phyloP scores from a whole-genome alignment of 164 flowering plant species.

The Magnolia kwangsiensis region DNA sequence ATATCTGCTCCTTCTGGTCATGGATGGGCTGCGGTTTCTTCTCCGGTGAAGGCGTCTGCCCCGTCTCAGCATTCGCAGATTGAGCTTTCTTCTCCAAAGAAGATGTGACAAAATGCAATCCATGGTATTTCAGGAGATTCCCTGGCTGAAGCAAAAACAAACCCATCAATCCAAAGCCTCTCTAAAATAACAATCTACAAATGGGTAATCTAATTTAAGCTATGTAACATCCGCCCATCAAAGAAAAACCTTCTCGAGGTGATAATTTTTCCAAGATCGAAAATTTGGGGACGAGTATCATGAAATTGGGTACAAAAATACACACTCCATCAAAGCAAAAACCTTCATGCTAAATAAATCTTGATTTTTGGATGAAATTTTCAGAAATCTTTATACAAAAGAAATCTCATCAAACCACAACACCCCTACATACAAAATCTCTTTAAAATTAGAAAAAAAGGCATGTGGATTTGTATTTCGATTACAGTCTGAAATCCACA shows the following conservation, averaged over 20 bases:
- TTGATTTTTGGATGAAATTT: neutral
- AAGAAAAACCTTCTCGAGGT: too few relatives aligned
- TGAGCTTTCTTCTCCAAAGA: slow-evolving; percentile 62
- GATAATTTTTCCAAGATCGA: too few relatives aligned
- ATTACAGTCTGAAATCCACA: too few relatives aligned
- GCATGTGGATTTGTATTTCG: neutral
- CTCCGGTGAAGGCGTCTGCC: slow-evolving; percentile 5
- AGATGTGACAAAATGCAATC: slow-evolving; percentile 68
- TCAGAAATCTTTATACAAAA: neutral
- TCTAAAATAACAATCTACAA: neutral
- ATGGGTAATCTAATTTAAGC: too few relatives aligned
- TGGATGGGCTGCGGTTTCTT: neutral
- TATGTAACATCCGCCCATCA: too few relatives aligned
- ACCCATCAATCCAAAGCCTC: neutral
- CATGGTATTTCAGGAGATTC: slow-evolving; percentile 52
- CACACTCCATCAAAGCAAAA: neutral
- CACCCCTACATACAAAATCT: neutral
- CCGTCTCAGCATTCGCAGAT: slow-evolving; percentile 31
- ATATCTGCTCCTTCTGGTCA: neutral
- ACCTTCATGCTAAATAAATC: neutral
- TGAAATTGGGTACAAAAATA: too few relatives aligned
- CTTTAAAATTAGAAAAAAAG: neutral
- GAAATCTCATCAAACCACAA: neutral
- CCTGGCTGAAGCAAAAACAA: slow-evolving; percentile 40
- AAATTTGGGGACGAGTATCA: too few relatives aligned